Evolutionary conservation across 2,329 filamentous ascomycete species (phyloP), one percentile per base, ranked within the genome.

Genomic region (Thermomyces lanuginosus): DNA sequence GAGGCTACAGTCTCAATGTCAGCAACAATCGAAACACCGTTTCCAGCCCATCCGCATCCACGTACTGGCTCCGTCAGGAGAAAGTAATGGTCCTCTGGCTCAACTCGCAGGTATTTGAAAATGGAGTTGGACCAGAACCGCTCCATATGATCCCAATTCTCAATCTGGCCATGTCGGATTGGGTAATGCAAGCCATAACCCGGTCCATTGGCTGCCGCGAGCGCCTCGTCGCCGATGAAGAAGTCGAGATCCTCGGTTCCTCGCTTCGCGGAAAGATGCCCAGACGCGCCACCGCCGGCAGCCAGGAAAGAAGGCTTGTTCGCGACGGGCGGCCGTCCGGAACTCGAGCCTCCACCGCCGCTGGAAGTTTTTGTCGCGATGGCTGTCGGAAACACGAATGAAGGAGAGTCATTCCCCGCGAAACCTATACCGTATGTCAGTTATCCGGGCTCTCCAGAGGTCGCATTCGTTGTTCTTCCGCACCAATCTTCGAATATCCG

Each of bases 61-160:
- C 19, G 24, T 43, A 92, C 84, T 33, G 89, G 89, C 54, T 98
- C 89, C 35, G 89, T 98, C 33, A 98, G 73, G 36, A 98, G 73
- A 57, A 98, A 98, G 63, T 92, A 84, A 58, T 98, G 89, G 52
- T 98, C 89, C 60, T 98, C 89, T 16, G 89, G 89, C 60, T 98
- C 89, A 41, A 98, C 89, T 44, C 89, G 74, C 28, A 98, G 69
- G 51, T 98, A 98, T 56, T 98, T 98, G 72, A 98, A 98, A 60
- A 98, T 98, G 37, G 89, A 98, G 63, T 95, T 95, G 41, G 91
- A 95, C 89, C 89, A 98, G 63, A 95, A 98, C 37, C 89, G 76
- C 58, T 98, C 89, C 89, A 98, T 98, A 47, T 93, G 81, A 58
- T 98, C 89, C 89, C 89, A 98, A 53, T 98, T 95, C 62, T 98